A percentile compares a stretch with the other conserved stretches of the same genome.
Conservation (phyloP, 176 grass and related monocot genomes). For the Elaeis guineensis region DNA sequence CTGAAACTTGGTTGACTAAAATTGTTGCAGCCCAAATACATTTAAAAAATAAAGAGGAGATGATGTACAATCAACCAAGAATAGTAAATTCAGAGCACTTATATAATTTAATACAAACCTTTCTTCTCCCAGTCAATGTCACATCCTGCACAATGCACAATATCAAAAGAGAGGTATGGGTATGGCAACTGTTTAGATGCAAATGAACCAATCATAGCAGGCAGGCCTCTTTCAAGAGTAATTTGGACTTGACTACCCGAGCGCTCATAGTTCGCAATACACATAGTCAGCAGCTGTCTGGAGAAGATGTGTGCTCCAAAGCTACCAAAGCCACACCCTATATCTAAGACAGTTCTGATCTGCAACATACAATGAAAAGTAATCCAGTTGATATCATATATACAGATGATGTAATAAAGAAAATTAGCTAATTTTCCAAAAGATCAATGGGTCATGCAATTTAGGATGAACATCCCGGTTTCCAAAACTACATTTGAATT, state of each 20-base stretch:
- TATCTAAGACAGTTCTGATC: slow-evolving; percentile 92
- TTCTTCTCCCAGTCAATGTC: slow-evolving; percentile 91
- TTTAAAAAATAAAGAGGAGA: not conserved
- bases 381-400: not conserved
- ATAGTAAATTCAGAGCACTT: not conserved
- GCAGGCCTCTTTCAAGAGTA: slow-evolving; percentile 96
- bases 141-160: slow-evolving; percentile 92
- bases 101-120: slow-evolving; percentile 31
- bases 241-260: slow-evolving; percentile 97
- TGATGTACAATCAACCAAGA: no score
- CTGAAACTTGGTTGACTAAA: no score
- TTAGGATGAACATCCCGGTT: no score
- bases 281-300: slow-evolving; percentile 85
- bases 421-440: no score
- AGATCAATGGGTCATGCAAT: no score
- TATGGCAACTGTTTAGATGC: slow-evolving; percentile 73
- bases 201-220: slow-evolving; percentile 93
- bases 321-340: slow-evolving; percentile 98
- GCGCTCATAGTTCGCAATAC: slow-evolving; percentile 90
- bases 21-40: no score
- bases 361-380: slow-evolving; percentile 41
- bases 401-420: no score
- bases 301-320: slow-evolving; percentile 81
- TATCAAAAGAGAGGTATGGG: slow-evolving; percentile 91
- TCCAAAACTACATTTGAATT: no score